Evolutionary conservation across 2,329 filamentous ascomycete species (phyloP), one percentile per base, ranked within the genome.

Genomic region (Bretziella fagacearum): DNA sequence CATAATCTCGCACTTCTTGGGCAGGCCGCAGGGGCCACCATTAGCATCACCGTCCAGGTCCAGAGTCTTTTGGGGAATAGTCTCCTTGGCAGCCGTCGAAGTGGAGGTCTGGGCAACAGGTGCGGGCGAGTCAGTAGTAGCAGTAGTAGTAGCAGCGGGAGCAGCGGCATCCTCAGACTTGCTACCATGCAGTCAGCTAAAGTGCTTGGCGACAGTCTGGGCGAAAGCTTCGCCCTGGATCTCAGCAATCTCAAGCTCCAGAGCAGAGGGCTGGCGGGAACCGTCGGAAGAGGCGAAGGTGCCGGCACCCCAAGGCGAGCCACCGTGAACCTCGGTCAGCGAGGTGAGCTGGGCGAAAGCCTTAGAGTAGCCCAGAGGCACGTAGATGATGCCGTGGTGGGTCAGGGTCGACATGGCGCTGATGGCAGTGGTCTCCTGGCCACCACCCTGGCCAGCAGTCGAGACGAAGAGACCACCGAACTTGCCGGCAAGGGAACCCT

Each of bases 371-470:
- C 91, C 91, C 47, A 96, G 72, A 42, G 91, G 91, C n/a, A 96
- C 86, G 63, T 81, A 96, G 70, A 91, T 81, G 67, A 96, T 81
- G 58, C 91, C 91, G 70, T 96, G 91, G 68, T 96, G 91, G 52
- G 79, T 64, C 47, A 96, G 70, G 15, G 89, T 96, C 59, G 79
- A 85, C 75, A 96, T 77, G 60, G 80, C 68, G 27, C 79, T 71
- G 53, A 95, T 67, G 55, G 74, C 80, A 41, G 91, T 98, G 49
- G 77, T 79, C 69, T 98, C 91, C 69, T 98, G 91, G 53, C 91
- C 91, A 62, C 91, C 91, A 52, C 91, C 91, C 47, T 69, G 69
- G 49, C 79, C 81, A 51, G 70, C 86, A n/a, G 85, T 93, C 53
- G 80, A 84, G 63, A 98, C 66, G 73, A 98, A 98, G 52, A 95